Conservation (phyloP, 2,329 filamentous ascomycete species). For the Didymella glomerata region DNA sequence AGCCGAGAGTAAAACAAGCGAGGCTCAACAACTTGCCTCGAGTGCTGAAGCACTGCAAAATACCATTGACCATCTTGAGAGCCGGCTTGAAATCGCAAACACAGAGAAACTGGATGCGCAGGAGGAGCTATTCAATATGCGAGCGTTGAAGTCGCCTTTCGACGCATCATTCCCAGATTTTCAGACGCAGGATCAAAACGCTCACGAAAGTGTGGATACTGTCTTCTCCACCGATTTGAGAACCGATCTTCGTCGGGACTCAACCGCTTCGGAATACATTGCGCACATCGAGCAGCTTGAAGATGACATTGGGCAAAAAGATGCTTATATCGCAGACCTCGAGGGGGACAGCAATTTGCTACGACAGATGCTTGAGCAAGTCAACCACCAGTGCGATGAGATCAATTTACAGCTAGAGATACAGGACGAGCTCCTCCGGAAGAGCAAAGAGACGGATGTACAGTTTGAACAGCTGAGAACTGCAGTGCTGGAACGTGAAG, state of each 20-base stretch:
- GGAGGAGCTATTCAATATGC: constrained; percentile 47
- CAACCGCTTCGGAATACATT: constrained; percentile 35
- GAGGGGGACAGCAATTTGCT: constrained; percentile 33
- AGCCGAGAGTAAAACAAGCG: constrained; percentile 39
- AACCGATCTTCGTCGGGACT: constrained; percentile 25
- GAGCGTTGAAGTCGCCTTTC: constrained; percentile 39
- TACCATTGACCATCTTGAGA: constrained; percentile 51
- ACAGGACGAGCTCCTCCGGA: constrained; percentile 39
- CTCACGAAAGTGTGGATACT: constrained; percentile 41
- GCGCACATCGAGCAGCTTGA: constrained; percentile 45
- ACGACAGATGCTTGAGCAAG: constrained; percentile 27
- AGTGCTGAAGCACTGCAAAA: constrained; percentile 46
- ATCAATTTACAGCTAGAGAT: constrained; percentile 40
- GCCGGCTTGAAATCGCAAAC: constrained; percentile 52
- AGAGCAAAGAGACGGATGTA: constrained; percentile 37
- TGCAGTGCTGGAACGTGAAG: constrained; percentile 43
- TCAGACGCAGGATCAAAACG: constrained; percentile 13
- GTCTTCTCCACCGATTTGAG: constrained; percentile 39
- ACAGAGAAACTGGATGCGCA: constrained; percentile 53
- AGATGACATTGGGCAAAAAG: constrained; percentile 44
- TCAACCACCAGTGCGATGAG: constrained; percentile 37
- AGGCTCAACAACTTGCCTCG: constrained; percentile 39
- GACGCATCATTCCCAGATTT: constrained; percentile 28
- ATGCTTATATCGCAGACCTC: constrained; percentile 36
- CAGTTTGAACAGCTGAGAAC: constrained; percentile 43